These are phyloP conservation scores for Pilaira anomala DNA, from an alignment of 192 early-diverging fungal genomes.

Conservation along the genomic window DNA sequence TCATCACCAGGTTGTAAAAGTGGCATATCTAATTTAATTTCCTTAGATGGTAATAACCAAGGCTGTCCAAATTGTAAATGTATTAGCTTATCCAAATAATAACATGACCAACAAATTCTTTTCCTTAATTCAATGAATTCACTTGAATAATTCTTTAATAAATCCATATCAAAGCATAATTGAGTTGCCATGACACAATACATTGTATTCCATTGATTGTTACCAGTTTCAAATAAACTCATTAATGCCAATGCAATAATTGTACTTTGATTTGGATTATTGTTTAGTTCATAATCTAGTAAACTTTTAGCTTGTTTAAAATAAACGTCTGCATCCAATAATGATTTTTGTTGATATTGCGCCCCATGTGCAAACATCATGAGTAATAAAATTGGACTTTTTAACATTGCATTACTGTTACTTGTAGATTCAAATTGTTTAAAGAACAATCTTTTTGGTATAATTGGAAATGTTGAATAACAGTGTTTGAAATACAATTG, in stretches of 20 bases:
- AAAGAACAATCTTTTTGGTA: constrained; percentile 28
- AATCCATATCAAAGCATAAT: constrained; percentile 24
- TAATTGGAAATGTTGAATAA: constrained; percentile 29
- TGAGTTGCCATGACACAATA: constrained; percentile 30
- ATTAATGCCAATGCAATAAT: constrained; percentile 28
- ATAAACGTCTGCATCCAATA: constrained; percentile 13
- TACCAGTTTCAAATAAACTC: constrained; percentile 18
- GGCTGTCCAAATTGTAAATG: constrained; percentile 18
- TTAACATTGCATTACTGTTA: constrained; percentile 5
- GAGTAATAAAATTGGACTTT: constrained; percentile 28
- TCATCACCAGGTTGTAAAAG: constrained; percentile 29
- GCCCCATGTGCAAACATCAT: constrained; percentile 36
- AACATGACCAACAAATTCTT: constrained; percentile 34
- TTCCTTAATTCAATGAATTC: constrained; percentile 27
- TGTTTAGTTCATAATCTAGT: constrained; percentile 24
- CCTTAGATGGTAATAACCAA: constrained; percentile 24
- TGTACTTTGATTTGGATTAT: constrained; percentile 23
- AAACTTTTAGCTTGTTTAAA: constrained; percentile 30
- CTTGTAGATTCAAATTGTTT: constrained; percentile 17
- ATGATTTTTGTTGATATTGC: neutral
- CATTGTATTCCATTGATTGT: constrained; percentile 8
- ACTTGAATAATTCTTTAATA: constrained; percentile 16
- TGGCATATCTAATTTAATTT: constrained; percentile 31
- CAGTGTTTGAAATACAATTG: constrained; percentile 25
- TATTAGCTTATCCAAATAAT: constrained; percentile 34